phyloP scores from a whole-genome alignment of 148 eudicot genomes.

The Fagopyrum esculentum region DNA sequence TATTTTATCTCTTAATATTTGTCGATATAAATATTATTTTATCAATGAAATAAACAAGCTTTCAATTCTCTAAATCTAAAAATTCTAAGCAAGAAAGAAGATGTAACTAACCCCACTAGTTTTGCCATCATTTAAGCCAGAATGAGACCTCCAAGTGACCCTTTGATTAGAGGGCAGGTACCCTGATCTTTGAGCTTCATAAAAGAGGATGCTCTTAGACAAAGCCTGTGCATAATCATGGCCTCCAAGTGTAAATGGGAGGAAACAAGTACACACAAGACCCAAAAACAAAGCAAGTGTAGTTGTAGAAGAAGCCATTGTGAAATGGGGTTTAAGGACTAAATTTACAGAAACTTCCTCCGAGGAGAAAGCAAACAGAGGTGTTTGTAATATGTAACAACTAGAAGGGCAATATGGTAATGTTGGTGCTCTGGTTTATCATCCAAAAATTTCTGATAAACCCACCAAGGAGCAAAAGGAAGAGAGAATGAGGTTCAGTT shows the following conservation, averaged over 20 bases:
- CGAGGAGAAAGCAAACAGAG: background rate
- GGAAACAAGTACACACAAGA: background rate
- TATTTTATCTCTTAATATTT: too few species aligned
- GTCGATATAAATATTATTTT: too few species aligned
- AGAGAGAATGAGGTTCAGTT: too few species aligned
- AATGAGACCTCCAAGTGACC: slow-evolving; percentile 79
- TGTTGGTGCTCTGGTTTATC: slow-evolving; percentile 49
- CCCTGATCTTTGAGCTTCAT: slow-evolving; percentile 97
- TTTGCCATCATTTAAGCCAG: slow-evolving; percentile 84
- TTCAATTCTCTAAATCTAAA: too few species aligned
- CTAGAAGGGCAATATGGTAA: slow-evolving; percentile 13
- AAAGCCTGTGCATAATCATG: slow-evolving; percentile 81
- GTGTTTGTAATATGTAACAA: background rate
- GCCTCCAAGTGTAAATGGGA: slow-evolving; percentile 32
- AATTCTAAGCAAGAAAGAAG: background rate
- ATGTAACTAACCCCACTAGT: slow-evolving; percentile 50
- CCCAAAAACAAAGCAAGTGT: slow-evolving; percentile 24
- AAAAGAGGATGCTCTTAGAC: slow-evolving; percentile 80
- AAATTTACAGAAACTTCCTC: background rate
- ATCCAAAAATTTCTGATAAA: slow-evolving; percentile 45
- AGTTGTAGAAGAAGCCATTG: slow-evolving; percentile 17
- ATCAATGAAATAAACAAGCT: too few species aligned
- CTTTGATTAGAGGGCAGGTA: slow-evolving; percentile 61
- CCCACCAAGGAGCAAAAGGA: slow-evolving; percentile 22
- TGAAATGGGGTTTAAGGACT: slow-evolving; percentile 16